These are phyloP conservation scores for Verticillium isaacii DNA, from an alignment of 2,329 filamentous ascomycete genomes.

Conservation along the genomic window DNA sequence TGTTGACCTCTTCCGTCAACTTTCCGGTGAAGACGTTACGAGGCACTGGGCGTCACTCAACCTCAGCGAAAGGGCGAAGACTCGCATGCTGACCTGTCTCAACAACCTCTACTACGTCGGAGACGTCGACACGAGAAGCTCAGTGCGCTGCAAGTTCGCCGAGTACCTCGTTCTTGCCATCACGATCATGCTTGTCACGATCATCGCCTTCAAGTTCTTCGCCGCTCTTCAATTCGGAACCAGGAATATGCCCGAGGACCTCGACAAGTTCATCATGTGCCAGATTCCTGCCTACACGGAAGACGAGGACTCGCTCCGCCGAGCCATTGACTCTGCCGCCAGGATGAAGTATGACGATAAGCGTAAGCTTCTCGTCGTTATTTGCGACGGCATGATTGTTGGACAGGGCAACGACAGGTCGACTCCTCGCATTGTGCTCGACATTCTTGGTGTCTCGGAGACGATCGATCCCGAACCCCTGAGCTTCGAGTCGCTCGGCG, in stretches of 20 bases:
- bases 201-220: conserved; percentile 95
- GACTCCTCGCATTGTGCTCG: conserved; percentile 90
- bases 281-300: conserved; percentile 98
- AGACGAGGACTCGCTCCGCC: conserved; percentile 93
- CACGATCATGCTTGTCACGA: conserved; percentile 70
- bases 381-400: conserved; percentile 99
- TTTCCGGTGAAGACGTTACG: conserved; percentile 74
- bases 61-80: conserved; percentile 51
- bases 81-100: conserved; percentile 74
- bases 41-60: conserved; percentile 73
- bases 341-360: conserved; percentile 98
- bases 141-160: conserved; percentile 77
- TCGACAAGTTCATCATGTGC: conserved; percentile 98
- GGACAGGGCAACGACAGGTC: conserved; percentile 96
- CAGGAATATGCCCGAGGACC: conserved; percentile 89
- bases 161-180: conserved; percentile 86
- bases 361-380: conserved; percentile 85
- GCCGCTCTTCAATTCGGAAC: conserved; percentile 90
- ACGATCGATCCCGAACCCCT: conserved; percentile 91
- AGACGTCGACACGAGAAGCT: conserved; percentile 86
- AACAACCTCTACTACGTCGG: conserved; percentile 95
- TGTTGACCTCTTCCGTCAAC: conserved; percentile 69
- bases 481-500: conserved; percentile 93
- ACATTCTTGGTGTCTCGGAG: conserved; percentile 93
- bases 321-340: conserved; percentile 93